Evolutionary conservation across 805 yeast genomes (phyloP).

Genomic region (Candida nanaspora): DNA sequence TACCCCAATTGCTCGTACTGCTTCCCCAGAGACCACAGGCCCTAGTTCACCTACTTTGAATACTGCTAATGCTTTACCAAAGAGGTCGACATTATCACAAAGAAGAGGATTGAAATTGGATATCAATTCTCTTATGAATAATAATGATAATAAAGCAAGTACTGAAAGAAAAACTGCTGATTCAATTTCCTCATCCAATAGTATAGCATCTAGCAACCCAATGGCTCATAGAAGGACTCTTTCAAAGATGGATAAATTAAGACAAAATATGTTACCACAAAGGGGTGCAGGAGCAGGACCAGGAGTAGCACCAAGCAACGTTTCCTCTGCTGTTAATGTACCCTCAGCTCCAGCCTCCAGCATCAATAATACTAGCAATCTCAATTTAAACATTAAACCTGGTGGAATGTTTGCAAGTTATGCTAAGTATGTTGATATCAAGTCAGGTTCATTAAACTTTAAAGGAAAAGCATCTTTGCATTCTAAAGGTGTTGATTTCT

Average conservation of each 20-base stretch:
- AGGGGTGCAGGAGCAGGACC: no score
- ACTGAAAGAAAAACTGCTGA: slow-evolving; percentile 4
- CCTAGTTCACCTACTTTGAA: no score
- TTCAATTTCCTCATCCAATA: not conserved
- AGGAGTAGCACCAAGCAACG: slow-evolving; percentile 14
- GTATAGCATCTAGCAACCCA: not conserved
- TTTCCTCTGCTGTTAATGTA: slow-evolving; percentile 12
- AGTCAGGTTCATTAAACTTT: slow-evolving; percentile 86
- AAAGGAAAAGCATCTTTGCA: slow-evolving; percentile 90
- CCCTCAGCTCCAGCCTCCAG: slow-evolving; percentile 16
- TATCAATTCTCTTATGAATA: slow-evolving; percentile 16
- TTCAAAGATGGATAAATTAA: slow-evolving; percentile 11
- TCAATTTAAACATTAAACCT: slow-evolving; percentile 24
- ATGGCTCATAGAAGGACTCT: not conserved
- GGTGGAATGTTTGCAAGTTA: slow-evolving; percentile 74
- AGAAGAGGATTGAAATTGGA: slow-evolving; percentile 49
- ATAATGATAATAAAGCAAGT: slow-evolving; percentile 3
- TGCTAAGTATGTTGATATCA: slow-evolving; percentile 82
- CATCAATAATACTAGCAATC: no score
- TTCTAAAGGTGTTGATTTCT: slow-evolving; percentile 86
- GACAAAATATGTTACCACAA: slow-evolving; percentile 18
- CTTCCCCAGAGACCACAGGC: no score
- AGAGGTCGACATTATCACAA: slow-evolving; percentile 42
- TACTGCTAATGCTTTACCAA: slow-evolving; percentile 12
- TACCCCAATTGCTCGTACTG: no score